Evolutionary conservation across 2,329 filamentous ascomycete genomes (phyloP).

Genomic region (Xylaria sp.): DNA sequence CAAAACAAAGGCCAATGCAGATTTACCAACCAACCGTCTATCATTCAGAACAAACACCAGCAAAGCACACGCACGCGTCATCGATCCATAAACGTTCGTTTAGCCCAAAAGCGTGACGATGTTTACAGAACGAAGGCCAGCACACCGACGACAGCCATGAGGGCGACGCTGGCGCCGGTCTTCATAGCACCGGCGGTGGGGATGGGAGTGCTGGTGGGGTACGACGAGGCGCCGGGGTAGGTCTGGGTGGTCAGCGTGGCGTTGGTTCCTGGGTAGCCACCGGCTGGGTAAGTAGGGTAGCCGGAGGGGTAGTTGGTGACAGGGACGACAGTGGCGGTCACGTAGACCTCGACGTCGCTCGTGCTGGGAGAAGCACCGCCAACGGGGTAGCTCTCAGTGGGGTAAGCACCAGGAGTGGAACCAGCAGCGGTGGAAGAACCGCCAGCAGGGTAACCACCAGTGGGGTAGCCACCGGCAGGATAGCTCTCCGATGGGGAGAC

Average conservation of each 20-base stretch:
- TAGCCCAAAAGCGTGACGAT: neutral
- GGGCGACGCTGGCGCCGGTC: conserved; percentile 34
- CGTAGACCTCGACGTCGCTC: conserved; percentile 37
- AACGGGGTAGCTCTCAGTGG: conserved; percentile 29
- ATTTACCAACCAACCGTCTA: conserved; percentile 30
- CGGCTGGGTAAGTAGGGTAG: conserved; percentile 34
- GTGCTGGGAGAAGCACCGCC: conserved; percentile 29
- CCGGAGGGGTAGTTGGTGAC: conserved; percentile 37
- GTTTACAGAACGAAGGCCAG: conserved; percentile 37
- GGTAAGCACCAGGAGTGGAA: conserved; percentile 6
- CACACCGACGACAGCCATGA: conserved; percentile 34
- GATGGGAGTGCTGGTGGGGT: conserved; percentile 17
- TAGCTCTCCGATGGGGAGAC: conserved; percentile 6
- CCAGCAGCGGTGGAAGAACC: neutral
- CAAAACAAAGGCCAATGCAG: conserved; percentile 22
- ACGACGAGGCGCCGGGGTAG: conserved; percentile 18
- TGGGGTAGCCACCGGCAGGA: conserved; percentile 10
- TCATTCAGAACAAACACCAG: conserved; percentile 20
- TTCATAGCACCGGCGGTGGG: conserved; percentile 36
- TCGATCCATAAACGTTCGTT: conserved; percentile 23
- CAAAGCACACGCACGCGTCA: conserved; percentile 27
- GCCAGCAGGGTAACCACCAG: conserved; percentile 10
- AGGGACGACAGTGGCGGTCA: conserved; percentile 44
- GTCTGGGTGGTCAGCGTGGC: conserved; percentile 40
- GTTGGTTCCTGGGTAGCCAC: conserved; percentile 37